These are phyloP conservation scores for Phylloboletellus chloephorus DNA, from an alignment of 1,284 basidiomycete genomes.

Conservation along the genomic window DNA sequence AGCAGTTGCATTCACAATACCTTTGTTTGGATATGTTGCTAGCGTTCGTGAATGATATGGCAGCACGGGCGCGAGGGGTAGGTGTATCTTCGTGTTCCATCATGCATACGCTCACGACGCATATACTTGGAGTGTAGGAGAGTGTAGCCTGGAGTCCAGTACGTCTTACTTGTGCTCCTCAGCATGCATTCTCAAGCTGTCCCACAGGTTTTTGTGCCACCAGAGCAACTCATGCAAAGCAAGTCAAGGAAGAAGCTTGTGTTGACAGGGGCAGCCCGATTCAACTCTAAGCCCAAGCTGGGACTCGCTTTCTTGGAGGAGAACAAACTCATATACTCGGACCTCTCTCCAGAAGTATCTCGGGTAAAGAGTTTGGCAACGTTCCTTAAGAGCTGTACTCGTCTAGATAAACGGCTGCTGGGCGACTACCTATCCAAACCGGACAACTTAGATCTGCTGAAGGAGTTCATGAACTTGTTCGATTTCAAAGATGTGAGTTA, in stretches of 20 bases:
- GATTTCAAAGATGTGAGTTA: constrained; percentile 82
- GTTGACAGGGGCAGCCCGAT: constrained; percentile 78
- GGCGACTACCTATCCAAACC: constrained; percentile 93
- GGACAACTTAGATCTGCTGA: constrained; percentile 82
- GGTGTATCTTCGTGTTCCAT: constrained; percentile 29
- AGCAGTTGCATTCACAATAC: constrained; percentile 77
- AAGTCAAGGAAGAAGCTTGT: constrained; percentile 89
- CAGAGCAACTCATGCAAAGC: constrained; percentile 58
- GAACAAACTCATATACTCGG: constrained; percentile 75
- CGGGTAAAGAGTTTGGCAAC: constrained; percentile 64
- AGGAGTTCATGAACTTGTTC: constrained; percentile 85
- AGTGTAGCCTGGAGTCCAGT: constrained; percentile 61
- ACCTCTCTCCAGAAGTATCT: constrained; percentile 52
- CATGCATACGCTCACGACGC: constrained; percentile 8
- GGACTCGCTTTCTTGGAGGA: constrained; percentile 90
- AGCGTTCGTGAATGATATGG: constrained; percentile 85
- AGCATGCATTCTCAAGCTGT: constrained; percentile 2
- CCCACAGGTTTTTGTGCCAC: constrained; percentile 46
- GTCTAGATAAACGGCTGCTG: constrained; percentile 89
- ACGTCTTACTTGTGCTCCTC: constrained; percentile 19
- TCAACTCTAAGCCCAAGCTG: constrained; percentile 94
- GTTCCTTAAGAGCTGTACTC: constrained; percentile 83
- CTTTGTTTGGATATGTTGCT: constrained; percentile 88
- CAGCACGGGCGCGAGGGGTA: constrained; percentile 69
- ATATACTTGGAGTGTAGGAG: constrained; percentile 28